phyloP scores from a whole-genome alignment of 345 rosid genomes.

The Carallia pectinifolia region DNA sequence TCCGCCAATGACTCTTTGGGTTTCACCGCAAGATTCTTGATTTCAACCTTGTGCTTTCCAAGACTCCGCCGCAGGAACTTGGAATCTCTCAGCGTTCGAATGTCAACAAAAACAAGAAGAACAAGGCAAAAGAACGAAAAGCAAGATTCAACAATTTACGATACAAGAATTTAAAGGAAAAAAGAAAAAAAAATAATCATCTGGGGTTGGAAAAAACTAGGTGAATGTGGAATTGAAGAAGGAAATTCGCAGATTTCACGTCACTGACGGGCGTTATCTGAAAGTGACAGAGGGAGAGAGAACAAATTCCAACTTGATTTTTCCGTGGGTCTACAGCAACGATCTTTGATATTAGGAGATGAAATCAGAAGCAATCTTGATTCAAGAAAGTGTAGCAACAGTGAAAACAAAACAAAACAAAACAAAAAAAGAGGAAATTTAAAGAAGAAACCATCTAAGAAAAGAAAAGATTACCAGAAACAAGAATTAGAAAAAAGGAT shows the following conservation, averaged over 20 bases:
- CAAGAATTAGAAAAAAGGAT: too few species aligned
- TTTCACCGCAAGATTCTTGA: neutral
- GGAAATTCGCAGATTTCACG: neutral
- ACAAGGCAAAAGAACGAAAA: too few species aligned
- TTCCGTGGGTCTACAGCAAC: neutral
- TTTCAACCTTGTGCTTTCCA: neutral
- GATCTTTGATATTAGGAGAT: neutral
- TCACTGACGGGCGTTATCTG: neutral
- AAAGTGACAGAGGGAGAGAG: neutral
- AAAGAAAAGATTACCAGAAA: too few species aligned
- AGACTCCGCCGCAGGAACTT: neutral
- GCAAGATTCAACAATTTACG: too few species aligned
- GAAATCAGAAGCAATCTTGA: neutral
- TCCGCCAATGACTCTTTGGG: too few species aligned
- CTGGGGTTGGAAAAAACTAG: neutral
- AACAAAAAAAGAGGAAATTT: too few species aligned
- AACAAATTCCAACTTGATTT: neutral
- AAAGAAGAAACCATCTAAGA: too few species aligned
- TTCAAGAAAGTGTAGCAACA: constrained; percentile 1
- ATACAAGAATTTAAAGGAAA: neutral
- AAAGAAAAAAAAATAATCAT: neutral
- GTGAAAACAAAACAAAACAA: neutral
- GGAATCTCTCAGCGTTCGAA: neutral
- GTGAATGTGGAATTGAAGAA: constrained; percentile 3
- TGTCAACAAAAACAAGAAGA: neutral